phyloP scores from a whole-genome alignment of 2,329 filamentous ascomycete genomes.

The Basipetospora chlamydospora region DNA sequence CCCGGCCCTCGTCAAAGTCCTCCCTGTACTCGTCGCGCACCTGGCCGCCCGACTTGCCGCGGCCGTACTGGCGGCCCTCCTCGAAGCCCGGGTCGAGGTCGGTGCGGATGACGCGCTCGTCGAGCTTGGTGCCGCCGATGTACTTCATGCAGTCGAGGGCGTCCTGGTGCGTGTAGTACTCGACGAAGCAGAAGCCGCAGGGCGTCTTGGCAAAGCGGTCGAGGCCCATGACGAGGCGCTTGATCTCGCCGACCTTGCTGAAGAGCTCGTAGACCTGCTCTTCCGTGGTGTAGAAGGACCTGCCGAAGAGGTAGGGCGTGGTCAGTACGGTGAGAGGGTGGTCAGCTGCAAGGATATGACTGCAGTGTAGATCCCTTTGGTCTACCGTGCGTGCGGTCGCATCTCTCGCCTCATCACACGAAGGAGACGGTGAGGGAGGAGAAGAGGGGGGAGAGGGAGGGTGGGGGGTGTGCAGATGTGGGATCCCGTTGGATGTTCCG shows the following conservation, averaged over 20 bases:
- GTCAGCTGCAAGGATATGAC: too few relatives aligned
- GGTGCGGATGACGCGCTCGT: slow-evolving; percentile 90
- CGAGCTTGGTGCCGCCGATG: slow-evolving; percentile 91
- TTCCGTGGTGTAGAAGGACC: slow-evolving; percentile 95
- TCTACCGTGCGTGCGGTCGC: too few relatives aligned
- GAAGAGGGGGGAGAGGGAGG: too few relatives aligned
- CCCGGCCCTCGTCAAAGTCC: slow-evolving; percentile 89
- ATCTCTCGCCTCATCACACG: too few relatives aligned
- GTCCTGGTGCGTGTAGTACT: slow-evolving; percentile 97
- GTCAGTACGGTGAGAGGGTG: too few relatives aligned
- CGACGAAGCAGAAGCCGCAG: slow-evolving; percentile 98
- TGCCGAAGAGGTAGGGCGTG: too few relatives aligned
- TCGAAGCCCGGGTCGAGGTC: slow-evolving; percentile 93
- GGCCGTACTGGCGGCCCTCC: slow-evolving; percentile 89
- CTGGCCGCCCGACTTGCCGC: slow-evolving; percentile 90
- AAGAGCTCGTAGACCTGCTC: slow-evolving; percentile 98
- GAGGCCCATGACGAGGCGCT: slow-evolving; percentile 92
- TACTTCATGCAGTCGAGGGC: slow-evolving; percentile 98
- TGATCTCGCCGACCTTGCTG: slow-evolving; percentile 93
- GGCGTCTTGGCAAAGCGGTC: slow-evolving; percentile 96
- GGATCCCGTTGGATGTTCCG: too few relatives aligned
- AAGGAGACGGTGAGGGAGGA: too few relatives aligned
- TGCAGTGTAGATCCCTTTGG: too few relatives aligned
- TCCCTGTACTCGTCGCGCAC: slow-evolving; percentile 96
- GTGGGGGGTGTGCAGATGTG: too few relatives aligned